Evolutionary conservation across 140 eudicot species (phyloP).

Genomic region (Ambrosia hybrid): DNA sequence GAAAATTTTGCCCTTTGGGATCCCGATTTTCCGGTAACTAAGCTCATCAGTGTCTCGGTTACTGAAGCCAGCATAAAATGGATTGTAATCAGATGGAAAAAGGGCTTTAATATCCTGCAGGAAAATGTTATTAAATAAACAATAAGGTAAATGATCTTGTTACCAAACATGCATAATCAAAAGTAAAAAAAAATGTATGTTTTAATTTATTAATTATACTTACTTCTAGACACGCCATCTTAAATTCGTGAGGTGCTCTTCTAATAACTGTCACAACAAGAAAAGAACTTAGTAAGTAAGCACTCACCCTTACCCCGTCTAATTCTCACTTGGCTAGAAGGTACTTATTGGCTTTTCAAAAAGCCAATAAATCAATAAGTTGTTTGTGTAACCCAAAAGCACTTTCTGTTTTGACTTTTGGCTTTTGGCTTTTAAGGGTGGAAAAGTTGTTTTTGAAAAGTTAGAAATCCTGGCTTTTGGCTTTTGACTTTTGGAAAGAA

Average conservation of each 20-base stretch:
- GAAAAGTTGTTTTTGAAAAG: too few relatives aligned
- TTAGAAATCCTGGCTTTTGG: too few relatives aligned
- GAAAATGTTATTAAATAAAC: background rate
- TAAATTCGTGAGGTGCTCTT: slow-evolving; percentile 99
- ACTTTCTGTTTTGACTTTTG: too few relatives aligned
- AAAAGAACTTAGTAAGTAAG: too few relatives aligned
- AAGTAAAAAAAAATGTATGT: background rate
- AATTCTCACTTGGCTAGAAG: too few relatives aligned
- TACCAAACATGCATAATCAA: background rate
- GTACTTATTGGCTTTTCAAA: too few relatives aligned
- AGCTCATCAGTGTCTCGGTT: slow-evolving; percentile 97
- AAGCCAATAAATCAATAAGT: too few relatives aligned
- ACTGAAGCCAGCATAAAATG: slow-evolving; percentile 98
- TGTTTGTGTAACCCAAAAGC: too few relatives aligned
- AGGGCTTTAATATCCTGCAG: slow-evolving; percentile 90
- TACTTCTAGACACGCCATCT: slow-evolving; percentile 97
- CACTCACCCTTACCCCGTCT: too few relatives aligned
- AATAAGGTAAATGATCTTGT: background rate
- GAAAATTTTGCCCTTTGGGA: slow-evolving; percentile 95
- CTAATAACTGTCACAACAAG: slow-evolving; percentile 66
- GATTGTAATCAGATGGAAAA: slow-evolving; percentile 88
- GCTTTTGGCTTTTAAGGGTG: too few relatives aligned
- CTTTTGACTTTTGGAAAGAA: too few relatives aligned
- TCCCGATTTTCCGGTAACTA: slow-evolving; percentile 84
- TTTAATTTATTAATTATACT: slow-evolving; percentile 16